Base-by-base conservation (phyloP, 2,329 filamentous ascomycete genomes). In the Talaromyces atroroseus region DNA sequence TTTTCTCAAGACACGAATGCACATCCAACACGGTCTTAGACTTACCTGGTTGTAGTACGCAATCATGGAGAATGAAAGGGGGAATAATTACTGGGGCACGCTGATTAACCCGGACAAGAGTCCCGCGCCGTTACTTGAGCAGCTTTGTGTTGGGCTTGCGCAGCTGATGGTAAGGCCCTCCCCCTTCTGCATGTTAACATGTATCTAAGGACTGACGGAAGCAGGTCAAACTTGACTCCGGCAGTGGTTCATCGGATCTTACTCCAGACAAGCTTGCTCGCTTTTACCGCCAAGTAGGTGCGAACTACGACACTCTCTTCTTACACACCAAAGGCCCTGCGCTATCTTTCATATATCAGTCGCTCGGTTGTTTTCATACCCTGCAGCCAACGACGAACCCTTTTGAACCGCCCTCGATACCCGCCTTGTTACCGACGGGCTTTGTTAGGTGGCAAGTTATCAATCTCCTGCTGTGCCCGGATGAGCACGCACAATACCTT, bases 371-470 rank as follows among this genome's bases (percentile, higher is more conserved):
- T 70, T 88, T 91, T 65, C 92, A 97, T 74, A 86, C 85, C 50
- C 80, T 97, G 26, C 89, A 95, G 63, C 90, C 90, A 1, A 83
- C 83, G 1, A 71, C 72, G 49, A 82, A 84, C 40, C 81, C 89
- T 60, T 96, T 89, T 69, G 82, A 81, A 3, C 78, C 85, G 0
- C 94, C 92, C 0, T 85, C 82, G 0, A 82, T 96, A 44, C 94
- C 94, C 0, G 89, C 91, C 14, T 76, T 99, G 56, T 95, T 92
- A 36, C 79, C 82, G 0, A 83, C 84, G 66, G 94, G 94, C 42
- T 99, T 95, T 71, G 89, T 92, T 45, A 86, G 90, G 69, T 99
- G 92, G 92, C 88, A 96, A 76, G 90, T 89, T 0, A 88, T 97
- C 55, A 90, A 97, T 74, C 81, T 96, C 21, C 77, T 97, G 36